Conservation (phyloP, 805 yeast species). For the Starmerella potacharoeniae region DNA sequence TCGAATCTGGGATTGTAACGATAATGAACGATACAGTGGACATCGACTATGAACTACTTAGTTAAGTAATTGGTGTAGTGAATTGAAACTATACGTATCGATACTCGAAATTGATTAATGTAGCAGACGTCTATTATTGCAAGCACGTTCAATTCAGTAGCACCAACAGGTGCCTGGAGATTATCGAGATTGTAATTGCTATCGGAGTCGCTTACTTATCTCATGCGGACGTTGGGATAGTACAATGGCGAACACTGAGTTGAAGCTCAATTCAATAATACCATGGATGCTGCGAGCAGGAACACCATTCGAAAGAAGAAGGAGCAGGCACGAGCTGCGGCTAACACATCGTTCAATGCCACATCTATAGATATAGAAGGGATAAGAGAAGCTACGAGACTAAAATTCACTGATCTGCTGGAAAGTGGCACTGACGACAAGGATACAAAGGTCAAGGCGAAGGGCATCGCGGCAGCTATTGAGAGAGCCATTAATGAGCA, state of each 20-base stretch:
- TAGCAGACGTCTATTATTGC: no score
- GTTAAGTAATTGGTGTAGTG: not conserved
- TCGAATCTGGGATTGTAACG: slow-evolving; percentile 8
- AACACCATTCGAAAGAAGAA: slow-evolving; percentile 2
- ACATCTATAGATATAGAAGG: slow-evolving; percentile 9
- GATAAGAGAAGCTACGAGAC: slow-evolving; percentile 16
- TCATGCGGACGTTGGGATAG: no score
- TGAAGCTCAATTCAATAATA: no score
- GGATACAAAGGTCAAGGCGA: not conserved
- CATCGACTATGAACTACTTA: slow-evolving; percentile 17
- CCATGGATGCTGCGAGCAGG: slow-evolving; percentile 7
- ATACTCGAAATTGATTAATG: no score
- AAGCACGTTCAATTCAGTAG: no score
- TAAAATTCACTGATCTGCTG: slow-evolving; percentile 14
- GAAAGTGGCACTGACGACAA: not conserved
- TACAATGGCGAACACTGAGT: no score
- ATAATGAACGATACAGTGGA: slow-evolving; percentile 24
- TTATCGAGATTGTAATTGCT: no score
- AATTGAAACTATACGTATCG: no score
- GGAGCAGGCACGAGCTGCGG: slow-evolving; percentile 9
- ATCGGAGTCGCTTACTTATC: no score
- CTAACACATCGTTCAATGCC: not conserved
- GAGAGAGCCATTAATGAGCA: slow-evolving; percentile 22
- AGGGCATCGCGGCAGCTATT: slow-evolving; percentile 20
- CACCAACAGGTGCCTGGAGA: no score